Conservation (phyloP, 306 rosid species). For the Glycine latifolia region DNA sequence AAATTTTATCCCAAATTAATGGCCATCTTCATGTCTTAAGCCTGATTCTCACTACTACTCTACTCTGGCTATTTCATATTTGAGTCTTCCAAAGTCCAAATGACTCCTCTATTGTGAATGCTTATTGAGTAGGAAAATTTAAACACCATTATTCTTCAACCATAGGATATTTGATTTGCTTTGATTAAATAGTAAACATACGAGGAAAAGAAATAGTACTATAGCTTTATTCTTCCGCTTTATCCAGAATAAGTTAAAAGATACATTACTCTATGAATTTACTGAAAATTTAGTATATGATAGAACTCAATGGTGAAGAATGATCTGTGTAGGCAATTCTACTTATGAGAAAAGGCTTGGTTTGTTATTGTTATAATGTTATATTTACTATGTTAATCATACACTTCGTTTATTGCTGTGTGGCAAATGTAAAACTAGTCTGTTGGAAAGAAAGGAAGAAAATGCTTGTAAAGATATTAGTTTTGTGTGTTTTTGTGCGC, state of each 20-base stretch:
- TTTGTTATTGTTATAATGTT: not conserved
- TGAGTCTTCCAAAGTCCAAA: conserved; percentile 20
- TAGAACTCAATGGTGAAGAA: not conserved
- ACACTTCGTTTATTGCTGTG: conserved; percentile 1
- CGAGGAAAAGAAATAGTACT: conserved; percentile 4
- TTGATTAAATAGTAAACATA: conserved; percentile 11
- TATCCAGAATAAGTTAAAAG: not conserved
- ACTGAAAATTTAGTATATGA: not conserved
- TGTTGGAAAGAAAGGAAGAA: not conserved
- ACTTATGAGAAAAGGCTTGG: not conserved
- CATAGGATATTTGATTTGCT: not conserved
- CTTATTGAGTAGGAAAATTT: conserved; percentile 18
- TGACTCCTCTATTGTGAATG: conserved; percentile 19
- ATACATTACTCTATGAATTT: not conserved
- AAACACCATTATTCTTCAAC: conserved; percentile 1
- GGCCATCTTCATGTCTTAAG: not conserved
- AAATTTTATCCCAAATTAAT: conserved; percentile 30
- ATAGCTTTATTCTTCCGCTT: not conserved
- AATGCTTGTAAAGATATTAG: not conserved
- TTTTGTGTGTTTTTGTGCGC: not conserved
- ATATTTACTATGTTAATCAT: not conserved
- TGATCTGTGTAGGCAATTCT: not conserved
- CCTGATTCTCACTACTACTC: conserved; percentile 3
- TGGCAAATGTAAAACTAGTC: not conserved
- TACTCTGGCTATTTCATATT: conserved; percentile 9